phyloP scores from a whole-genome alignment of 1,284 basidiomycete genomes.

The Pisolithus thermaeus region DNA sequence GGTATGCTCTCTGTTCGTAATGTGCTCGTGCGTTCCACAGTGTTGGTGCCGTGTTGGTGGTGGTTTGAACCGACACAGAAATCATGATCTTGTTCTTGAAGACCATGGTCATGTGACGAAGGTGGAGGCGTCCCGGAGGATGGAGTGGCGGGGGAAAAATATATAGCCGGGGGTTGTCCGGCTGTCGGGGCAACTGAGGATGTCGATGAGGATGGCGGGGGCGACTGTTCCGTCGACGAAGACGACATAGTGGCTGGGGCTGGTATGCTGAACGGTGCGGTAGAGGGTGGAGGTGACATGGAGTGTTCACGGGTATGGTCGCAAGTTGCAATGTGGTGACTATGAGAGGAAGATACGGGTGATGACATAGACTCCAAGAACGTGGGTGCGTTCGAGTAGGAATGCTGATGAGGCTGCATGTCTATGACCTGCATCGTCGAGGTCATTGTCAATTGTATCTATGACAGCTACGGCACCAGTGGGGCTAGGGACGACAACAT shows the following conservation, averaged over 20 bases:
- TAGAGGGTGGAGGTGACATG: too few species aligned
- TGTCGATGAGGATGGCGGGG: slow-evolving; percentile 16
- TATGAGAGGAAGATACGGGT: too few species aligned
- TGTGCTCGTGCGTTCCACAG: background rate
- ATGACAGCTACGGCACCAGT: background rate
- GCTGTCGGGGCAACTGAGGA: slow-evolving; percentile 8
- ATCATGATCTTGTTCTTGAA: background rate
- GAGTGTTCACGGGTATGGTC: too few species aligned
- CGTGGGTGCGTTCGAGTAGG: too few species aligned
- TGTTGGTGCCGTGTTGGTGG: background rate
- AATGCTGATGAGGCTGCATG: too few species aligned
- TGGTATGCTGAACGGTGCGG: background rate
- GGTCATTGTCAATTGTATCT: background rate
- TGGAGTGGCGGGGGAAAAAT: slow-evolving; percentile 23
- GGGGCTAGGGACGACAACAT: background rate
- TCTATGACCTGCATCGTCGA: too few species aligned
- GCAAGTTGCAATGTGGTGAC: too few species aligned
- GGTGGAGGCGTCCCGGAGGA: slow-evolving; percentile 12
- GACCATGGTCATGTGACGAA: slow-evolving; percentile 4
- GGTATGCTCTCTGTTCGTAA: background rate
- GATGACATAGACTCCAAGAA: too few species aligned
- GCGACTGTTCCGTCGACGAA: slow-evolving; percentile 7
- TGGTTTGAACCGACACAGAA: background rate
- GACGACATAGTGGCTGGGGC: background rate
- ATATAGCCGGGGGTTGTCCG: slow-evolving; percentile 23